Evolutionary conservation across 129 eudicot species (phyloP).

Genomic region (Kitagawia praeruptora): DNA sequence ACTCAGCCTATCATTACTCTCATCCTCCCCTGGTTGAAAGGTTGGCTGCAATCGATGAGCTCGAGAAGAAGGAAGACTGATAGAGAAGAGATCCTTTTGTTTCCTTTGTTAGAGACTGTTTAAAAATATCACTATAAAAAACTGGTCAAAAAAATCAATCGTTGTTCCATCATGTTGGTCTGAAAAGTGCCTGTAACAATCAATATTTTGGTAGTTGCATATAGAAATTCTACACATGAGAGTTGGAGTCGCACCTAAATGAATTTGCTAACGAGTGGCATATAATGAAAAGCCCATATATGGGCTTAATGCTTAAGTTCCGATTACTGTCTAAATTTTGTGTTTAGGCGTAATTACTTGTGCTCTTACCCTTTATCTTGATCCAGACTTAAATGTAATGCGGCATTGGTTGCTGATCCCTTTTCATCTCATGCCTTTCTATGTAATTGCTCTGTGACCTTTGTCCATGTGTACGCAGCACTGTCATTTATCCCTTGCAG

Average conservation of each 20-base stretch:
- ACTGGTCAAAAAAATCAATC: neutral
- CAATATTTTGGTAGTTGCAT: neutral
- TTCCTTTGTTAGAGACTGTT: neutral
- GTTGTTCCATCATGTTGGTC: neutral
- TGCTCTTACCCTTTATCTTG: neutral
- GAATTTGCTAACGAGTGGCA: neutral
- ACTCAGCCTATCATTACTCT: slow-evolving; percentile 90
- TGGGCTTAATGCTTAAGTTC: neutral
- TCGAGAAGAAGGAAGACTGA: slow-evolving; percentile 69
- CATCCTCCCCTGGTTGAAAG: slow-evolving; percentile 98
- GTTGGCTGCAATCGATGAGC: slow-evolving; percentile 72
- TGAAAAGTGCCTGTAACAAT: neutral
- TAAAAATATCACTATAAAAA: neutral
- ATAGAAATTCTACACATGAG: neutral
- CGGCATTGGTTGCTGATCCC: no score
- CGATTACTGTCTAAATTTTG: neutral
- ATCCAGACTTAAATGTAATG: neutral
- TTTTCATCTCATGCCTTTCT: no score
- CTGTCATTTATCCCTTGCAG: no score
- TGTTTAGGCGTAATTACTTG: neutral
- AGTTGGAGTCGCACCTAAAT: neutral
- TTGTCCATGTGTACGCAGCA: no score
- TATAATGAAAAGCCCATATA: neutral
- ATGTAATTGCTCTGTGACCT: no score
- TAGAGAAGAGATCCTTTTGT: neutral